Percentiles rank a stretch among this genome's conserved stretches.
phyloP scores from a whole-genome alignment of 805 yeast species.

The Lachancea kluyveri region DNA sequence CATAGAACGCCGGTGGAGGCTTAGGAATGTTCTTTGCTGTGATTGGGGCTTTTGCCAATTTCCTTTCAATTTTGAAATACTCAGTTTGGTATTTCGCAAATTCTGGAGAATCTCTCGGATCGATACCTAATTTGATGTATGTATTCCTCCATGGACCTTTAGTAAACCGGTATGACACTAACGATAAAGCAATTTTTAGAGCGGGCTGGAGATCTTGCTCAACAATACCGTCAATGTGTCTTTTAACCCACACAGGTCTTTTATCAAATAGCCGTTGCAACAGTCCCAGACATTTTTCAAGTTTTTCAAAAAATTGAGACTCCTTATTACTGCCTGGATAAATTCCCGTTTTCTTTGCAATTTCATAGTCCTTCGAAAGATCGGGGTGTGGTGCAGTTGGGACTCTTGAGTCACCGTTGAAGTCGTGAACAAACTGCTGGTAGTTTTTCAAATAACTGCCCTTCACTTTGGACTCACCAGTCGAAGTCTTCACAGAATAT shows the following conservation, averaged over 20 bases:
- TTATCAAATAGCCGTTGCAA: conserved; percentile 46
- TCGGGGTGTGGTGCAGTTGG: conserved; percentile 49
- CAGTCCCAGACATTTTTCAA: conserved; percentile 24
- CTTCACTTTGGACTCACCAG: conserved; percentile 42
- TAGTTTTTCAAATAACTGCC: conserved; percentile 39
- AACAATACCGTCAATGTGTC: conserved; percentile 54
- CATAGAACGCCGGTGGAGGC: conserved; percentile 29
- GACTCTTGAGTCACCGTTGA: conserved; percentile 38
- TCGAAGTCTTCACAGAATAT: conserved; percentile 43
- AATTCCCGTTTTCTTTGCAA: conserved; percentile 26
- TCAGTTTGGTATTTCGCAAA: conserved; percentile 77
- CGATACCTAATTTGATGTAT: conserved; percentile 69
- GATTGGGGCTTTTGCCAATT: conserved; percentile 18
- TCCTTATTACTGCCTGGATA: conserved; percentile 32
- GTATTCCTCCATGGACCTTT: conserved; percentile 96
- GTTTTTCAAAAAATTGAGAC: conserved; percentile 27
- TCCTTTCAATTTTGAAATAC: conserved; percentile 48
- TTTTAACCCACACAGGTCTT: conserved; percentile 83
- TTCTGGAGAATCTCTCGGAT: conserved; percentile 54
- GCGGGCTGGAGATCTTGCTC: conserved; percentile 38
- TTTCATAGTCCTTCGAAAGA: conserved; percentile 39
- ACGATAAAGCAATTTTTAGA: conserved; percentile 74
- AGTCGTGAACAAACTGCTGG: conserved; percentile 39
- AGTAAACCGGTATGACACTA: conserved; percentile 71
- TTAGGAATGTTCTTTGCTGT: conserved; percentile 27